Evolutionary conservation across 2,329 filamentous ascomycete genomes (phyloP), one percentile per base, ranked within the genome.

Genomic region (Coleophoma eucalyptorum): DNA sequence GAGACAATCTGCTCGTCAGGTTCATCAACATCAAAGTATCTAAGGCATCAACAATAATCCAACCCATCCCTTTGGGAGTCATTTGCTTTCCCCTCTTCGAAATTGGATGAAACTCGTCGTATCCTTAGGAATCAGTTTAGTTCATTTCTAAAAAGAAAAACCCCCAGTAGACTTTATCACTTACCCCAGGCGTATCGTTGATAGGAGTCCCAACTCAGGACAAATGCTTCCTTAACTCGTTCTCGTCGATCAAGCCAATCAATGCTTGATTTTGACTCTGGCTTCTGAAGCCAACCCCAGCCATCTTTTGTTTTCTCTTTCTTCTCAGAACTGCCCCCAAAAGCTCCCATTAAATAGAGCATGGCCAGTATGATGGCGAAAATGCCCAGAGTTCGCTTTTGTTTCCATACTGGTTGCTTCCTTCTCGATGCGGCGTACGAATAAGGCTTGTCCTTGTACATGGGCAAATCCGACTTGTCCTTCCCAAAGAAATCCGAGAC

Each of bases 361-460:
- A 80, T 64, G 5, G 73, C 68, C 48, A 90, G 61, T 18, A 86
- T 57, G 8, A 89, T 57, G 5, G 77, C 69, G 20, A 80, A 55
- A 41, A 80, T 65, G 2, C 70, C 75, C 19, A 84, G 58, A 26
- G 81, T 69, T 52, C 87, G 75, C 72, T 87, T 89, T 62, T 80
- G 79, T 67, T 79, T 80, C 72, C 82, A 85, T 59, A 81, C 70
- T 33, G 81, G 76, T 47, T 76, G 76, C 55, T 77, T 75, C 61
- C 81, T 80, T 59, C 80, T 76, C 54, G 81, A 81, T 33, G 77
- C 72, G 41, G 80, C 76, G 62, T 89, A 86, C 46, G 78, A 79
- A 66, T 89, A 94, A n/a, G 94, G 94, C 69, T 99, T 99, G 72
- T 99, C 94, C 72, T 99, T 99, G 75, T 99, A 99, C 88, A 97